phyloP scores from a whole-genome alignment of 345 rosid species.

The Boechera retrofracta region DNA sequence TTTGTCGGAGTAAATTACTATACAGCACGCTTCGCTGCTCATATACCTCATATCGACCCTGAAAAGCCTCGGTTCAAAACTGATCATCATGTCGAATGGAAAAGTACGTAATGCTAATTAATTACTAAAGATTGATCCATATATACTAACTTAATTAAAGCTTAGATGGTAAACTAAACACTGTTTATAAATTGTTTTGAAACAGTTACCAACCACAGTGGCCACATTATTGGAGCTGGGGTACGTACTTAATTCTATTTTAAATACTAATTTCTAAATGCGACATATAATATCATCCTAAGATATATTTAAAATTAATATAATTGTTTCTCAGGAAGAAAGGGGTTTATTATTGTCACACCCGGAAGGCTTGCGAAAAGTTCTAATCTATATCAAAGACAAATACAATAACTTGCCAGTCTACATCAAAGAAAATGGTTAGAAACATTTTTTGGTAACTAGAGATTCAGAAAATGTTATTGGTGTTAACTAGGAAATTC shows the following conservation, averaged over 20 bases:
- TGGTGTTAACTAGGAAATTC: background rate
- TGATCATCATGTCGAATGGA: constrained; percentile 44
- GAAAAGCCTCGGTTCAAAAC: constrained; percentile 44
- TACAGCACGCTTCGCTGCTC: constrained; percentile 31
- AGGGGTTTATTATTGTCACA: constrained; percentile 26
- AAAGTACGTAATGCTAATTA: constrained; percentile 31
- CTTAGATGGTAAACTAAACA: constrained; percentile 25
- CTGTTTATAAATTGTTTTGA: constrained; percentile 2
- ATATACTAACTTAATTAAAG: background rate
- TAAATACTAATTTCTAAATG: background rate
- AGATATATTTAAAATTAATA: background rate
- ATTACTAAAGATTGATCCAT: background rate
- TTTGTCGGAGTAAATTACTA: constrained; percentile 46
- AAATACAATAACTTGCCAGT: constrained; percentile 45
- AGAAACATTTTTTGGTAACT: background rate
- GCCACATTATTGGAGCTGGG: constrained; percentile 40
- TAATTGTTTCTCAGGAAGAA: constrained; percentile 25
- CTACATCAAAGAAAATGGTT: constrained; percentile 47
- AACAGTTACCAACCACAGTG: constrained; percentile 45
- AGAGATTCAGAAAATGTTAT: background rate
- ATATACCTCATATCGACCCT: constrained; percentile 36
- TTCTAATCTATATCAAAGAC: constrained; percentile 43
- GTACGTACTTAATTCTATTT: constrained; percentile 27
- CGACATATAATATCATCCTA: background rate
- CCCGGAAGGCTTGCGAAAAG: constrained; percentile 44